Base-by-base conservation (phyloP, 1,139 yeast genomes). In the Kazachstania sp. region DNA sequence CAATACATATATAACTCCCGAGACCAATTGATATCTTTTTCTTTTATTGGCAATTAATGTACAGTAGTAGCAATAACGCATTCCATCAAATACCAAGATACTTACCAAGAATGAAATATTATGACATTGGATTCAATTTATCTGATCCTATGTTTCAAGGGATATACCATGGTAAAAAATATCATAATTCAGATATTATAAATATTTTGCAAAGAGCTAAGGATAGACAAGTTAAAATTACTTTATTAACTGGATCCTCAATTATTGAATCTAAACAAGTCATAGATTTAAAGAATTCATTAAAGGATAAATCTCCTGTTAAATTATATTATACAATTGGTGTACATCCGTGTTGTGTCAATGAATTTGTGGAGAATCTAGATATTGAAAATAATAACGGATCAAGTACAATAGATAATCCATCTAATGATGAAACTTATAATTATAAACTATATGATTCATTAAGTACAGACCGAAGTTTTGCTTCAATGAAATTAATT, bases 61-160 rank as follows among this genome's bases (percentile, higher is more conserved):
- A n/a, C 16, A 15, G 20, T 15, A 15, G 36, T 3, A 32, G 28
- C 15, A 32, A 32, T 32, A 32, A 9, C 18, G 6, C 18, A 32
- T 9, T 32, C 9, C 36, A 18, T 15, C 36, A 32, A 12, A 32
- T 32, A 32, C 36, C 36, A 13, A 13, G 36, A 32, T 32, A 32
- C 18, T 32, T 32, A 32, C 36, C 36, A 3, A 16, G 20, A 19
- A 37, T 23, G 43, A 45, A 49, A 37, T 63, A 56, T 48, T 62
- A 60, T 51, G 76, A 73, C 52, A 72, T 73, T 45, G 95, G 94
- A 2, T 86, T 88, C 55, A 92, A 92, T 63, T 75, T 92, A 59
- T 83, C 95, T 1, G 98, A 92, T 63, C 71, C 79, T 11, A 92
- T 90, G 90, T 94, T 86, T 64, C 75, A 73, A 44, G 98, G 98